Evolutionary conservation across 768 basidiomycete genomes (phyloP), one percentile per base, ranked within the genome.

Genomic region (Calvatia gigantea): DNA sequence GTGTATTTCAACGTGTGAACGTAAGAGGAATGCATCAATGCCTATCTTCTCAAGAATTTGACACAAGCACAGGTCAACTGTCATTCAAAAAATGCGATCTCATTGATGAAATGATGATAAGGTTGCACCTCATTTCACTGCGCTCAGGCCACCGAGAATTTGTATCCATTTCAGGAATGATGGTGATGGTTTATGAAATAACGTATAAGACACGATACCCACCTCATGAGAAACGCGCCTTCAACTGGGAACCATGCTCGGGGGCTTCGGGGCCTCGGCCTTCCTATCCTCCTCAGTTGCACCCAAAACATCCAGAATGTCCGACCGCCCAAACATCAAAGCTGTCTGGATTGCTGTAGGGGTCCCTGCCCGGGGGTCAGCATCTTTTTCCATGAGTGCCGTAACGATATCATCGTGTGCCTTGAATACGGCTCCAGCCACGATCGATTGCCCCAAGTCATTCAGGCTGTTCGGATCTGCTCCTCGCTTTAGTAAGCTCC

Each of bases 401-500:
- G 73, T 73, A 1, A 87, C 85, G 43, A 90, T 74, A 6, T 81
- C 84, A 54, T 81, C 78, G 62, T 87, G 75, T 0, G 74, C 80
- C 67, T 91, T 91, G 73, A 90, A 92, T 0, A 91, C 81, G 0
- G 85, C 89, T 2, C 89, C 90, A 6, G 89, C 85, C 19, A 92
- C 71, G 21, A 88, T 83, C 7, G 86, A 84, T 61, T 91, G 90
- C 0, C 81, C 82, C 2, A 79, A 75, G 61, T 91, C 87, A 66
- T 92, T 92, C 48, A 83, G 63, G 9, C 82, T 73, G 62, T 89
- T 85, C 1, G 84, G 81, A 66, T 91, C 86, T 35, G 81, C 87
- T 2, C 80, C 79, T 31, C 78, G 75, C 5, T 69, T 61, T 44
- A 90, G 67, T n/a, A 25, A 92, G 76, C 12, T 75, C 76, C 43